Conservation (phyloP, 108 stramenopile genomes). For the Epithemia pelagica region DNA sequence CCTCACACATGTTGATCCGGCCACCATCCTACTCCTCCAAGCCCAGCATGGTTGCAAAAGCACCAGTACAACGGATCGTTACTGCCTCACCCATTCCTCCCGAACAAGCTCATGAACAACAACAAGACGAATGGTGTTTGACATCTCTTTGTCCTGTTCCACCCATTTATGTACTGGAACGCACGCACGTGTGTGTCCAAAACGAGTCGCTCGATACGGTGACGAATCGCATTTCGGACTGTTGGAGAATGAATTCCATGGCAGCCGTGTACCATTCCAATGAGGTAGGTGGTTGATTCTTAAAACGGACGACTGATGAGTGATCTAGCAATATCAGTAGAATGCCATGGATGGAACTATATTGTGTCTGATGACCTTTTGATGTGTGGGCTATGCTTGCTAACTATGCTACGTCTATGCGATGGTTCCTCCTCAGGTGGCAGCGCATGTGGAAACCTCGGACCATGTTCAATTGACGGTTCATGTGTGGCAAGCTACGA, state of each 20-base stretch:
- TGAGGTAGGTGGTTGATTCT: not conserved
- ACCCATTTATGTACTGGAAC: conserved; percentile 1
- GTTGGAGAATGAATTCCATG: not conserved
- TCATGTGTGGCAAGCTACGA: not conserved
- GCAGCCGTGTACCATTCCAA: not conserved
- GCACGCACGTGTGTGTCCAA: not conserved
- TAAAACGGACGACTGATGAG: no score
- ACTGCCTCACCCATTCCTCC: no score
- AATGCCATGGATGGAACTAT: no score
- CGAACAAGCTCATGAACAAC: not conserved
- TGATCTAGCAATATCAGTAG: no score
- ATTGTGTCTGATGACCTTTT: no score
- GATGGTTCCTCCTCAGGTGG: not conserved
- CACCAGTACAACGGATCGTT: not conserved
- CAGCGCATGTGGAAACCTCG: not conserved
- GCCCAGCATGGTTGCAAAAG: not conserved
- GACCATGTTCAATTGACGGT: not conserved
- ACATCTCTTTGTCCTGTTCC: not conserved
- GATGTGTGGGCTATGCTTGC: no score
- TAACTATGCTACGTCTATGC: no score
- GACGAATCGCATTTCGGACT: not conserved
- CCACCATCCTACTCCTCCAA: not conserved
- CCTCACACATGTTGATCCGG: not conserved
- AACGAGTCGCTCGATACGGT: not conserved
- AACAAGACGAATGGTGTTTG: not conserved